These are phyloP conservation scores for Ulmus americana DNA, from an alignment of 331 rosid species.

Conservation along the genomic window DNA sequence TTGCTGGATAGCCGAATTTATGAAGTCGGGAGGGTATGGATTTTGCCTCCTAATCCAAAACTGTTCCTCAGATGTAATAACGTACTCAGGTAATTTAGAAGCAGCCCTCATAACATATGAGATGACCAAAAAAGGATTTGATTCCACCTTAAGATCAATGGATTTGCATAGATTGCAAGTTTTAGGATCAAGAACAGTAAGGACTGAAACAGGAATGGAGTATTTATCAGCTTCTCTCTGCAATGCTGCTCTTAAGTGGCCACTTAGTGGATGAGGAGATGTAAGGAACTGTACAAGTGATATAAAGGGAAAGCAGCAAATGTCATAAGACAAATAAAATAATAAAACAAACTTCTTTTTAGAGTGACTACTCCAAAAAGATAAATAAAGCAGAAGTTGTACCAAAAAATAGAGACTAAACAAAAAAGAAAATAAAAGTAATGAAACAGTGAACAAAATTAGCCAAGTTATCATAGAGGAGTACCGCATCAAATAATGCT, in stretches of 20 bases:
- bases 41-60: conserved; percentile 59
- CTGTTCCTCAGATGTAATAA: conserved; percentile 43
- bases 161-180: conserved; percentile 51
- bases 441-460: background rate
- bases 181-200: conserved; percentile 53
- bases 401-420: background rate
- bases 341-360: background rate
- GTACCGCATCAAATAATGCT: too few species aligned
- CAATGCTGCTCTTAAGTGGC: conserved; percentile 73
- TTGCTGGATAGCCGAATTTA: conserved; percentile 32
- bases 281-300: conserved; percentile 54
- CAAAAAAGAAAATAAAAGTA: background rate
- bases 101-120: conserved; percentile 49
- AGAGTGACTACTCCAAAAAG: background rate
- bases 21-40: conserved; percentile 52
- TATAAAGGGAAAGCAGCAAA: conserved; percentile 21
- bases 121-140: conserved; percentile 50
- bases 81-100: conserved; percentile 40
- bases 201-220: conserved; percentile 53
- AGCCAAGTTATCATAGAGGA: too few species aligned
- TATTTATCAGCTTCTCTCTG: conserved; percentile 56
- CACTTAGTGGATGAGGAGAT: conserved; percentile 64
- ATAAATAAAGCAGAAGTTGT: background rate
- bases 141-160: conserved; percentile 69
- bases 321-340: background rate